Base-by-base conservation (phyloP, 2,329 filamentous ascomycete species). In the Talaromyces sp. region DNA sequence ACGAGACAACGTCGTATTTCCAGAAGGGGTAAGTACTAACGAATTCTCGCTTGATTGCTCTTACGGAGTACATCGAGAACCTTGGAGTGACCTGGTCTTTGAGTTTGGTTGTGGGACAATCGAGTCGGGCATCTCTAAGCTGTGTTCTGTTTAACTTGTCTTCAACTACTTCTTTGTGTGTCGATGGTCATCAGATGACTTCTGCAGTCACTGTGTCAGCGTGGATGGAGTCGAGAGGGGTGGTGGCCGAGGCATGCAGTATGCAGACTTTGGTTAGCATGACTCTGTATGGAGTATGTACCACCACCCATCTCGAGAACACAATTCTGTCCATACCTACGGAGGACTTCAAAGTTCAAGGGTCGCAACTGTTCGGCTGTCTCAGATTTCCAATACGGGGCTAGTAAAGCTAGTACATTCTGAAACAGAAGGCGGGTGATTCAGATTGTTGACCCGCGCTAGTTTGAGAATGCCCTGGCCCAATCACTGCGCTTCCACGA, bases 371-470 rank as follows among this genome's bases (percentile, higher is more conserved):
- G 10, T 58, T 41, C 22, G 56, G 33, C 35, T 59, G 56, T 59
- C 56, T 59, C 56, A 57, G 54, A 22, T 57, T 10, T 13, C 5
- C 35, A 33, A n/a, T 58, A 24, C 56, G 13, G 52, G 41, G 24
- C 59, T 62, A 41, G 60, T 54, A 64, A 50, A 41, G 54, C 31
- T 64, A 56, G 57, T 37, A 31, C 63, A 67, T 60, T 66, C 66
- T 67, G 66, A 67, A 67, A 67, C 66, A 41, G 31, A 48, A 37
- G 63, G 54, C 59, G 65, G 52, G 63, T 67, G 65, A 65, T 67
- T 67, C 66, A 67, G 66, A 67, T 63, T 66, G 33, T 60, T 54
- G 56, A 22, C 43, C 54, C 60, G 63, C 64, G 63, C 66, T 54
- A 66, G 66, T 67, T 67, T 66, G 64, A 66, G 66, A 39, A 59